Evolutionary conservation across 1,284 basidiomycete genomes (phyloP), one percentile per base, ranked within the genome.

Genomic region (Rhodotorula sp.): DNA sequence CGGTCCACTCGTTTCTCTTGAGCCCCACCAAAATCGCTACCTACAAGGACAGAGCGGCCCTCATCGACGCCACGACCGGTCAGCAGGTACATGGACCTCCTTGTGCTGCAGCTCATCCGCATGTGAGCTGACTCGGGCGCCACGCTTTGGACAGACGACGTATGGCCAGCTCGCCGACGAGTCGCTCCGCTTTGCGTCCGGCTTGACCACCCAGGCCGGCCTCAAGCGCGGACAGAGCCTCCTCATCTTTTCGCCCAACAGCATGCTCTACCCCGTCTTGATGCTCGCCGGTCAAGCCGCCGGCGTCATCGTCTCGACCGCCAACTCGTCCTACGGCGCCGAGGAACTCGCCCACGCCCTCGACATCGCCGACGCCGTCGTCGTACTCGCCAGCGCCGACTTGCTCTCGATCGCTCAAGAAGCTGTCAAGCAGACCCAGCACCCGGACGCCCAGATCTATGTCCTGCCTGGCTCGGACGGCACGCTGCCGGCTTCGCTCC

Each of bases 181-280:
- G 3, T 58, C 64, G 0, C 71, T 74, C 56, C 51, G 58, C 23
- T 54, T 71, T 60, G 70, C 66, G 7, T 61, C 62, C 26, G 73
- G 73, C 18, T 49, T 71, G 46, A 63, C 65, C 8, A 20, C 47
- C 21, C 43, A 51, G n/a, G 65, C 63, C 23, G 34, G 67, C 8
- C 63, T 75, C 52, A 59, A 61, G 47, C 67, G 65, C 15, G 60
- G 70, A 26, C 56, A 73, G 39, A 67, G 66, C 1, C 39, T 76
- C 31, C 67, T 72, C 62, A 16, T 76, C 34, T 76, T 75, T 61
- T 46, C 58, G 2, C 73, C 75, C 14, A 76, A 76, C 63, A 62
- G 52, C 5, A n/a, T 54, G 18, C 62, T 75, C 8, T 76, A 75
- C 65, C 68, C 69, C 8, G 58, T 65, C 21, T 62, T 75, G 34